Percentiles rank a stretch among this genome's conserved stretches.
Conservation (phyloP, 2,329 filamentous ascomycete genomes). For the Harringtonia aguacate region DNA sequence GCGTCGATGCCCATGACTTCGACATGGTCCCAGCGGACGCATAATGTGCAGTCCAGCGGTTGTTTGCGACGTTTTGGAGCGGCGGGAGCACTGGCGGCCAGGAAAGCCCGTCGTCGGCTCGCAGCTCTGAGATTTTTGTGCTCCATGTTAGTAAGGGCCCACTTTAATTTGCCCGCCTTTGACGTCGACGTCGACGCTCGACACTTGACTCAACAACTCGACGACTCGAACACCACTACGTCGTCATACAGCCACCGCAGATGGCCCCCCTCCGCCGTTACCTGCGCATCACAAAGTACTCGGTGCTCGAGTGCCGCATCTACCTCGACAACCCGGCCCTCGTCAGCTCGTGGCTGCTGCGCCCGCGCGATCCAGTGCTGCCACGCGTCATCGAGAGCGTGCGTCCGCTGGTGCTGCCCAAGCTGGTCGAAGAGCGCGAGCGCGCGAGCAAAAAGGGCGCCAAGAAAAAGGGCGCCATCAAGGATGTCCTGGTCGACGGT, state of each 20-base stretch:
- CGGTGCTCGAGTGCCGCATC: conserved; percentile 91
- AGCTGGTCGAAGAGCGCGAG: conserved; percentile 78
- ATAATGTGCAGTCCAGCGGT: not conserved
- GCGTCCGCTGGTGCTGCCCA: conserved; percentile 77
- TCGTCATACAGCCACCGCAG: not conserved
- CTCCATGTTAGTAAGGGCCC: not conserved
- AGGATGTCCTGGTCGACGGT: conserved; percentile 81
- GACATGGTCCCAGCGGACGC: conserved; percentile 21
- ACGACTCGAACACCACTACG: not conserved
- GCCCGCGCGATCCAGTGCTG: conserved; percentile 63
- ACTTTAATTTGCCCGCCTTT: not conserved
- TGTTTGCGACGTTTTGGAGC: too few species aligned
- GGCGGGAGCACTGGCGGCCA: not conserved
- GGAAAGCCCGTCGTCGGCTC: not conserved
- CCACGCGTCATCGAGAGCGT: conserved; percentile 77
- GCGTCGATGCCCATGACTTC: conserved; percentile 62
- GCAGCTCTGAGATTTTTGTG: too few species aligned
- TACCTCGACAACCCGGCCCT: conserved; percentile 88
- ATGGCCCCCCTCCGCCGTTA: conserved; percentile 90
- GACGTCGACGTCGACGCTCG: not conserved
- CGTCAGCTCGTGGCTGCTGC: conserved; percentile 73
- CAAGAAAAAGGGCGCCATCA: conserved; percentile 67
- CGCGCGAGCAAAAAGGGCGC: conserved; percentile 50
- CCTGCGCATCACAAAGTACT: conserved; percentile 82
- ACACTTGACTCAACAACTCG: too few species aligned